Base-by-base conservation (phyloP, 1,284 basidiomycete species). In the Apiotrichum gamsii region DNA sequence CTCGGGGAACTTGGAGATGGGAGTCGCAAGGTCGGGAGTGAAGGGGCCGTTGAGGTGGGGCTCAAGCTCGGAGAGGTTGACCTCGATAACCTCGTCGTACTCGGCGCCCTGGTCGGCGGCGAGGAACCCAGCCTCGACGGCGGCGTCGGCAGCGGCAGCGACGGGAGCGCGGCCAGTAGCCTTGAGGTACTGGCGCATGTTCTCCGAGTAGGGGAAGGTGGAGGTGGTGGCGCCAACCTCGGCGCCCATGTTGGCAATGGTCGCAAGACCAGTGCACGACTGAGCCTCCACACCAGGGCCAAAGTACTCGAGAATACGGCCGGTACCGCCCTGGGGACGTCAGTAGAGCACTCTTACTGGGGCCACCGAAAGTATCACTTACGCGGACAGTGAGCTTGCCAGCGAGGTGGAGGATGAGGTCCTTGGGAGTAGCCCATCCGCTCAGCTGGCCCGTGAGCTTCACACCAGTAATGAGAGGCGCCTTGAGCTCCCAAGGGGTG, bases 161-260 rank as follows among this genome's bases (percentile, higher is more conserved):
- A 95, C 90, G 28, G 85, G 81, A n/a, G 79, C 83, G 47, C 95
- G 83, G 41, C 88, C 85, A 14, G 95, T 98, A 13, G 91, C 91
- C 57, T 81, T 77, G 24, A 99, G 81, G 73, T 98, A 98, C 23
- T 82, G 77, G 31, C 82, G 80, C 94, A 98, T 98, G 61, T 82
- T 81, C 48, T 80, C 72, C 8, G 90, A 91, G 74, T 96, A 98
- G 13, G 93, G 93, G 80, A 99, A 99, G 3, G 88, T 90, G 1
- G 90, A 94, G 0, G 95, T 97, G 3, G 95, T 99, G 8, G 95
- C 95, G 38, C 95, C 95, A 21, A 98, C 90, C 76, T 99, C 95
- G 19, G 95, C 95, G 51, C 95, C 95, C 95, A 98, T 99, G 74
- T 97, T 97, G 47, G 89, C 85, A 53, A 96, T 87, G 5, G 91